Evolutionary conservation across 148 eudicot genomes (phyloP).

Genomic region (Bassia scoparia): DNA sequence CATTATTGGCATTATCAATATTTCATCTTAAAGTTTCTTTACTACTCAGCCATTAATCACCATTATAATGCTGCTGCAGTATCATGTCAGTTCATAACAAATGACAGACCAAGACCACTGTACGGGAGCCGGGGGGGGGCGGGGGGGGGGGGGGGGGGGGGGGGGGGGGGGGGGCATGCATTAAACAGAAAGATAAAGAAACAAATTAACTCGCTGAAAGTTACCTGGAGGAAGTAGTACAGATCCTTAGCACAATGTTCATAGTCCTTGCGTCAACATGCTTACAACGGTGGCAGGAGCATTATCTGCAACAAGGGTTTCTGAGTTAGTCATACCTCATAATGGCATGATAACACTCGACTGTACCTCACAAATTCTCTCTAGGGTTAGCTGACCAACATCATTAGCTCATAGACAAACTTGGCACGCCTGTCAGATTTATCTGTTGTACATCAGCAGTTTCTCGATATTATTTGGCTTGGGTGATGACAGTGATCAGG

Average conservation of each 20-base stretch:
- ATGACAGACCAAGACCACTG: too few species aligned
- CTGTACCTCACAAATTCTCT: not conserved
- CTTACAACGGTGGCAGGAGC: slow-evolving; percentile 88
- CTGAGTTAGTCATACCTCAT: slow-evolving; percentile 7
- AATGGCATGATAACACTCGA: not conserved
- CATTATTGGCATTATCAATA: too few species aligned
- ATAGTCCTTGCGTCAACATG: slow-evolving; percentile 84
- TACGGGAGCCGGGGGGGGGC: too few species aligned
- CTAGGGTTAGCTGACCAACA: slow-evolving; percentile 45
- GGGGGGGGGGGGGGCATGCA: too few species aligned
- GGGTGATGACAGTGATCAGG: slow-evolving; percentile 40
- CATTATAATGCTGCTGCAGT: too few species aligned
- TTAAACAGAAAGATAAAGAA: too few species aligned
- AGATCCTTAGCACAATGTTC: slow-evolving; percentile 94
- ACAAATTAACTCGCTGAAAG: not conserved
- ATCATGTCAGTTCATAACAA: too few species aligned
- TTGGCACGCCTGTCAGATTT: slow-evolving; percentile 81
- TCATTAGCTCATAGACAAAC: slow-evolving; percentile 83
- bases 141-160: too few species aligned
- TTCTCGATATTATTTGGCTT: slow-evolving; percentile 43
- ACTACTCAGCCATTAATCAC: too few species aligned
- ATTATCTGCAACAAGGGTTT: slow-evolving; percentile 53
- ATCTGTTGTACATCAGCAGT: slow-evolving; percentile 51
- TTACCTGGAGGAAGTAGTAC: slow-evolving; percentile 92
- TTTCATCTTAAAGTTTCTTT: too few species aligned